phyloP scores from a whole-genome alignment of 2,329 filamentous ascomycete species.

The Hypoxylon sp. region DNA sequence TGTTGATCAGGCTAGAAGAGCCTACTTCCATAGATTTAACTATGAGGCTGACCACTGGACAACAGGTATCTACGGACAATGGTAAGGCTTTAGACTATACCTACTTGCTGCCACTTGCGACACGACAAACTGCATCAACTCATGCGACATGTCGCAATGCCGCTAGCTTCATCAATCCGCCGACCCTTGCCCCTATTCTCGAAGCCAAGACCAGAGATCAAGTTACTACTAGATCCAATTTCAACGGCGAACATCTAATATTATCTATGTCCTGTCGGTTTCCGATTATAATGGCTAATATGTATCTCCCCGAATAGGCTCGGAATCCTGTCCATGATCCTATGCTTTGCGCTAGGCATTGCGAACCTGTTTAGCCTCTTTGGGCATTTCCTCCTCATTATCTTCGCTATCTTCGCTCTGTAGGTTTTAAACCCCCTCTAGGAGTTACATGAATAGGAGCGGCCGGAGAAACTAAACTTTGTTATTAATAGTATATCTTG shows the following conservation, averaged over 20 bases:
- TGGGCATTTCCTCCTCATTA: constrained; percentile 62
- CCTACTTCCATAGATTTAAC: constrained; percentile 35
- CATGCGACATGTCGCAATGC: constrained; percentile 11
- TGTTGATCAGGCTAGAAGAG: constrained; percentile 17
- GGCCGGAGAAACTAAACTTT: constrained; percentile 16
- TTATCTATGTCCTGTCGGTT: background rate
- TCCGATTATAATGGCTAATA: constrained; percentile 43
- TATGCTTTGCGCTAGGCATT: constrained; percentile 78
- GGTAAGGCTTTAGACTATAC: constrained; percentile 65
- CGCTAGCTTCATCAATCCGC: constrained; percentile 2
- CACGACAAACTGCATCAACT: constrained; percentile 4
- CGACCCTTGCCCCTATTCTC: background rate
- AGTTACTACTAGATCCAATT: background rate
- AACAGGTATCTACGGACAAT: constrained; percentile 82
- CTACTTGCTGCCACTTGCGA: constrained; percentile 21
- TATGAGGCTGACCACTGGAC: constrained; percentile 55
- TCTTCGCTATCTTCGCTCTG: constrained; percentile 69
- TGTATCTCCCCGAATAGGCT: constrained; percentile 63
- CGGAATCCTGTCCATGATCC: constrained; percentile 78
- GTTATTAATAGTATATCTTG: constrained; percentile 71
- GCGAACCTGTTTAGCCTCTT: constrained; percentile 75
- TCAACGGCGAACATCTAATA: background rate
- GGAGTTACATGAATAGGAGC: background rate
- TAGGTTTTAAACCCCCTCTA: constrained; percentile 57
- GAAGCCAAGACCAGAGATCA: background rate